These are phyloP conservation scores for Aspergillus haitiensis DNA, from an alignment of 495 filamentous ascomycete genomes.

Conservation along the genomic window DNA sequence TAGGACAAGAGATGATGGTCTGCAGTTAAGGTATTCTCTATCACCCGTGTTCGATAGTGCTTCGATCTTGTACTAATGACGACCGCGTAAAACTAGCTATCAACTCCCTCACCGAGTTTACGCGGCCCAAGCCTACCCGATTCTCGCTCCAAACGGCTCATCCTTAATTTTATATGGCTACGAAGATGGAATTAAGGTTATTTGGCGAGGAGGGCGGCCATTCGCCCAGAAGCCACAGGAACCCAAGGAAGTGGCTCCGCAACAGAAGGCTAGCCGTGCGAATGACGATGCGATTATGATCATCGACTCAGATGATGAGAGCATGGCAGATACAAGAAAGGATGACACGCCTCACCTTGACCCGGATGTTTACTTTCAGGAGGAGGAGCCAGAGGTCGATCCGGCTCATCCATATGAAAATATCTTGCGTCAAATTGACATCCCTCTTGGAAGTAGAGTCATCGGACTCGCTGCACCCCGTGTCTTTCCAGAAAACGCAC, in stretches of 20 bases:
- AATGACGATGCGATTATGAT: slow-evolving; percentile 68
- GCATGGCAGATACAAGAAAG: slow-evolving; percentile 40
- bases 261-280: slow-evolving; percentile 36
- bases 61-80: slow-evolving; percentile 3
- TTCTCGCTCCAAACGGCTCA: slow-evolving; percentile 78
- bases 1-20: slow-evolving; percentile 41
- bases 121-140: slow-evolving; percentile 71
- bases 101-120: slow-evolving; percentile 72
- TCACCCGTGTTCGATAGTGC: slow-evolving; percentile 6
- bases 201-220: slow-evolving; percentile 77
- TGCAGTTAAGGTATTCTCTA: slow-evolving; percentile 54
- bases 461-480: slow-evolving; percentile 60
- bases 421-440: slow-evolving; percentile 66
- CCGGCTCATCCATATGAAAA: slow-evolving; percentile 52
- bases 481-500: slow-evolving; percentile 46
- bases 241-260: slow-evolving; percentile 29
- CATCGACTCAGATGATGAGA: slow-evolving; percentile 78
- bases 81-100: slow-evolving; percentile 57
- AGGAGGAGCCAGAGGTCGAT: slow-evolving; percentile 61
- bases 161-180: slow-evolving; percentile 81
- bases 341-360: slow-evolving; percentile 33
- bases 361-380: slow-evolving; percentile 51
- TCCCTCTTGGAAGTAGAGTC: slow-evolving; percentile 63
- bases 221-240: slow-evolving; percentile 50
- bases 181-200: slow-evolving; percentile 69